Percentiles rank a stretch among this genome's conserved stretches.
These are phyloP conservation scores for Syncephalastrum sp. DNA, from an alignment of 371 early-diverging fungal genomes.

Conservation along the genomic window DNA sequence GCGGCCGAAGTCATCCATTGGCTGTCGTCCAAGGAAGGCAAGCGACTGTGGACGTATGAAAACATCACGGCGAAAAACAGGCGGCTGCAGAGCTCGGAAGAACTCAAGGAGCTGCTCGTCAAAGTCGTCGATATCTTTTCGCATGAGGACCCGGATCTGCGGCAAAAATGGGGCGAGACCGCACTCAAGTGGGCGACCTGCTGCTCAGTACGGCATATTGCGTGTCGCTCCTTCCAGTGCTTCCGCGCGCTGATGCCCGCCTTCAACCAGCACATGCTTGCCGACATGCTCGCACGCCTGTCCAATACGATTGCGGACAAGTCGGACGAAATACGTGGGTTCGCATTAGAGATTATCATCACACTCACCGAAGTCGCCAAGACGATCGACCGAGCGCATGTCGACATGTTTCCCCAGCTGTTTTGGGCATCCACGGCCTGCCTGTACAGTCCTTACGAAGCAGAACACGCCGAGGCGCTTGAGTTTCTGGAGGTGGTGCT, in stretches of 20 bases:
- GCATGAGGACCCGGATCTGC: conserved; percentile 64
- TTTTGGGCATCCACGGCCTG: conserved; percentile 84
- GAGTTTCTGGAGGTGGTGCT: conserved; percentile 64
- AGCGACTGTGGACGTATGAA: conserved; percentile 79
- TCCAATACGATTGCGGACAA: conserved; percentile 85
- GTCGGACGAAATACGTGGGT: conserved; percentile 80
- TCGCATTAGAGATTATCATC: conserved; percentile 81
- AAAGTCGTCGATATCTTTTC: conserved; percentile 56
- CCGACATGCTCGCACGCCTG: conserved; percentile 80
- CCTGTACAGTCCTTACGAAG: conserved; percentile 75
- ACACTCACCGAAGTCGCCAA: conserved; percentile 71
- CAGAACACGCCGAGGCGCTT: conserved; percentile 73
- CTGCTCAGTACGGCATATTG: conserved; percentile 89
- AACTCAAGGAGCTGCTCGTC: conserved; percentile 39
- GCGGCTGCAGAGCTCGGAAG: conserved; percentile 41
- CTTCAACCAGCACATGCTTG: conserved; percentile 77
- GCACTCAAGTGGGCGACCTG: conserved; percentile 90
- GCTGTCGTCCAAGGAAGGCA: conserved; percentile 71
- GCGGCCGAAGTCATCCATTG: conserved; percentile 64
- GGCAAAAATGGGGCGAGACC: conserved; percentile 83
- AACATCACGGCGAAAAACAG: conserved; percentile 68
- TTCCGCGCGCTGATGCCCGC: conserved; percentile 79
- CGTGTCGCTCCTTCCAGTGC: conserved; percentile 86
- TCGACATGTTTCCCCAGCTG: conserved; percentile 73
- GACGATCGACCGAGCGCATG: conserved; percentile 52